Base-by-base conservation (phyloP, 2,329 filamentous ascomycete species). In the Colletotrichum euphorbiae region DNA sequence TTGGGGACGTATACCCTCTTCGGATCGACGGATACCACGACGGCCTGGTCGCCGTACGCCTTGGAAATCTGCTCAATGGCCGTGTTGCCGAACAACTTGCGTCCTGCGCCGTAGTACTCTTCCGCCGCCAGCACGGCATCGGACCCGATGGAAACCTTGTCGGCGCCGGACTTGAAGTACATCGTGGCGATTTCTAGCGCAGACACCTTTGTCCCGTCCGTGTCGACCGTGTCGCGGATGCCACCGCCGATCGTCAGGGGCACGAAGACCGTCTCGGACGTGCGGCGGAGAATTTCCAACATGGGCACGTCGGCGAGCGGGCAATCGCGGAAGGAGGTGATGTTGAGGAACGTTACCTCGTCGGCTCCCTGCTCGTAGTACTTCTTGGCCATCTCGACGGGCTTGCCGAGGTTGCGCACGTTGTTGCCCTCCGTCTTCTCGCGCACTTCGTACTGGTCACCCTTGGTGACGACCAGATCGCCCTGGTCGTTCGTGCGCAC, bases 331-430 rank as follows among this genome's bases (percentile, higher is more conserved):
- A 99, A 99, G 19, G 92, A 96, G 1, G 95, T 99, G 77, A 99
- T 99, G 85, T 99, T 99, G 73, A 99, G 86, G 80, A 99, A 99
- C 1, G 95, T 97, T 63, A 99, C 88, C 81, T 99, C 96, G 80
- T 99, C 96, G 12, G 96, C 94, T 68, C 96, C 96, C 81, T 97
- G 93, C 76, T 97, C 91, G 83, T 98, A 99, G 84, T 99, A 99
- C 75, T 89, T 90, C 80, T 89, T 89, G 8, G 96, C 96, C 88
- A 99, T 92, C 72, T 97, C 94, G 55, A 99, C 94, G 2, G 96
- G 96, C 80, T 99, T 99, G 72, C 96, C 96, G 3, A 99, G 86
- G 79, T 99, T 99, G 71, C 96, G 90, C 40, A 99, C 94, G 72
- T 77, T 77, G 63, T 87, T 83, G 65, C 84, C 83, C 13, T 82